Percentiles rank a stretch among this genome's conserved stretches.
These are phyloP conservation scores for Echria macrotheca DNA, from an alignment of 495 filamentous ascomycete genomes.

Conservation along the genomic window DNA sequence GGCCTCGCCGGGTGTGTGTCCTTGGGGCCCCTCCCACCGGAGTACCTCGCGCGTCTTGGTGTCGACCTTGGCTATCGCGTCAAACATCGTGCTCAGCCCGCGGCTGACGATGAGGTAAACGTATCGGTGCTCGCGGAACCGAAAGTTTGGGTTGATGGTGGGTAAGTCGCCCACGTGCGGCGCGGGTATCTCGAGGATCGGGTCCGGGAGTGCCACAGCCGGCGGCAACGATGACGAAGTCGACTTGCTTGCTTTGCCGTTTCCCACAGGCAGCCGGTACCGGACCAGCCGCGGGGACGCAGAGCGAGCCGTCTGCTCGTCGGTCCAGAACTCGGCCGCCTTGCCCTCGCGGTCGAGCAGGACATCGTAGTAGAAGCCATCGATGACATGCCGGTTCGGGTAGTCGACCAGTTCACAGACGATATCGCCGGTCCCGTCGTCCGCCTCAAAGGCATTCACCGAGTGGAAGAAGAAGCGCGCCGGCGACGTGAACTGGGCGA, in stretches of 20 bases:
- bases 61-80: conserved; percentile 67
- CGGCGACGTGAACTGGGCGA: conserved; percentile 52
- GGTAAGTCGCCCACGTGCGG: conserved; percentile 55
- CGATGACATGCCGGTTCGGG: conserved; percentile 49
- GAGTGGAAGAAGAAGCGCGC: conserved; percentile 73
- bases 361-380: conserved; percentile 55
- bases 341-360: conserved; percentile 37
- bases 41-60: conserved; percentile 41
- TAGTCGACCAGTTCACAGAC: conserved; percentile 54
- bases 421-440: conserved; percentile 34
- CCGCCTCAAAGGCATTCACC: conserved; percentile 69
- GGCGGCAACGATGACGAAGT: too few relatives aligned
- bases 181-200: conserved; percentile 20
- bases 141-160: conserved; percentile 56
- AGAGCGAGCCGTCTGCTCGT: conserved; percentile 27
- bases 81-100: conserved; percentile 56
- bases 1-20: conserved; percentile 67
- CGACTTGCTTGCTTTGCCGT: too few relatives aligned
- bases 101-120: conserved; percentile 55
- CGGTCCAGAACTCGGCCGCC: conserved; percentile 22
- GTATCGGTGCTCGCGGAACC: conserved; percentile 54
- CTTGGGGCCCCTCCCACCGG: conserved; percentile 51
- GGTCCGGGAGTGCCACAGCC: not conserved
- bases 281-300: conserved; percentile 36
- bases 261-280: conserved; percentile 27